phyloP scores from a whole-genome alignment of 73 alveolate genomes.

The Paramecium bursaria region DNA sequence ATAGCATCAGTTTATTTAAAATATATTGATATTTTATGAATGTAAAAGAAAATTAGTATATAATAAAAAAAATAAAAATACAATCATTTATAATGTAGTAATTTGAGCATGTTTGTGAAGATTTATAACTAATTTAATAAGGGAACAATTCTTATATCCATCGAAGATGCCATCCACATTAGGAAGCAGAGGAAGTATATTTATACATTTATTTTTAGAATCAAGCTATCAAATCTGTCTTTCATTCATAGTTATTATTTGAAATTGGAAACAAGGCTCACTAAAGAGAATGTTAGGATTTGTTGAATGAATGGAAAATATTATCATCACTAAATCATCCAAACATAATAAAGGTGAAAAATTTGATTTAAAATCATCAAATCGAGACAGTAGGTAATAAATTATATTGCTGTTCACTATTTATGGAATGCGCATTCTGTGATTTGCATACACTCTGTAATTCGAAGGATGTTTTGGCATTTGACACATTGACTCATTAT shows the following conservation, averaged over 20 bases:
- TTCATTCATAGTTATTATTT: conserved; percentile 2
- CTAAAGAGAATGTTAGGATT: conserved; percentile 50
- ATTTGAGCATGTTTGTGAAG: background rate
- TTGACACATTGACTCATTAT: conserved; percentile 19
- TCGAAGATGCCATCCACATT: conserved; percentile 26
- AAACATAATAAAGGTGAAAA: conserved; percentile 22
- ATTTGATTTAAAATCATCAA: conserved; percentile 32
- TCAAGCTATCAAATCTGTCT: conserved; percentile 39
- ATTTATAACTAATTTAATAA: background rate
- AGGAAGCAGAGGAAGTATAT: background rate
- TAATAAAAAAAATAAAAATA: too few relatives aligned
- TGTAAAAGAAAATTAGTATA: too few relatives aligned
- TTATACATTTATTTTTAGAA: background rate
- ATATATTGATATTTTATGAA: too few relatives aligned
- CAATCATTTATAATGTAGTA: too few relatives aligned
- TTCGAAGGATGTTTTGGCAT: background rate
- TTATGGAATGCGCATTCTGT: conserved; percentile 36
- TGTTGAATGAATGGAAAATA: conserved; percentile 58
- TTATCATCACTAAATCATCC: conserved; percentile 31
- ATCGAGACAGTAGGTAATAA: conserved; percentile 9
- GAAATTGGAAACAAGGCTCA: conserved; percentile 20
- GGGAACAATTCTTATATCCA: conserved; percentile 61
- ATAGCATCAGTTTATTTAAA: too few relatives aligned
- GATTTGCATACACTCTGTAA: conserved; percentile 33
- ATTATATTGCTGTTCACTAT: conserved; percentile 18